Conservation (phyloP, 2,329 filamentous ascomycete genomes). For the Talaromyces amestolkiae region DNA sequence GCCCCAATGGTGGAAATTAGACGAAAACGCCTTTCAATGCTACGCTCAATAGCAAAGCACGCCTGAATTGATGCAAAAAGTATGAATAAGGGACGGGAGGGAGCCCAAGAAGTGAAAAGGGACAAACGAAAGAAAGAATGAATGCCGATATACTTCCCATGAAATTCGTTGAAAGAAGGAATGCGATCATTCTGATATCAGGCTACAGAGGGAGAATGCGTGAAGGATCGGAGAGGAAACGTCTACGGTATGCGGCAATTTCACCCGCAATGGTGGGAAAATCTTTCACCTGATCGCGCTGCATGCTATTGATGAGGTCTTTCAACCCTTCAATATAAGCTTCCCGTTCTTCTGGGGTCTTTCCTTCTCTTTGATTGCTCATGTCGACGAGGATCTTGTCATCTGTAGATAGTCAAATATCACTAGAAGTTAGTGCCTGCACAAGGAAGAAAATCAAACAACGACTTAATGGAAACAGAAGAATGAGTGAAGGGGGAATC, state of each 20-base stretch:
- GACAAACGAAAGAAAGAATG: conserved; percentile 22
- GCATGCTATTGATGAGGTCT: conserved; percentile 50
- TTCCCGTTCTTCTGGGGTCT: conserved; percentile 45
- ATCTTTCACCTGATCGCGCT: conserved; percentile 50
- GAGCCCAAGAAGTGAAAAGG: conserved; percentile 15
- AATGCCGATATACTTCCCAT: background rate
- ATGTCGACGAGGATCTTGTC: conserved; percentile 52
- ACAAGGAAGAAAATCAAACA: conserved; percentile 2
- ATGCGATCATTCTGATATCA: conserved; percentile 19
- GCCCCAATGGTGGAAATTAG: conserved; percentile 20
- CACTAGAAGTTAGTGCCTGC: conserved; percentile 15
- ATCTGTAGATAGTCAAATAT: conserved; percentile 36
- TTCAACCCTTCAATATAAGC: conserved; percentile 47
- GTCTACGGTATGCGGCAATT: conserved; percentile 52
- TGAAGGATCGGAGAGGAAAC: conserved; percentile 48
- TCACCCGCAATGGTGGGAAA: conserved; percentile 49
- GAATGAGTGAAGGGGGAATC: conserved; percentile 20
- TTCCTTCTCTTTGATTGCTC: conserved; percentile 47
- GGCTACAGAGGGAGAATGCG: conserved; percentile 47
- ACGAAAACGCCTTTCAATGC: conserved; percentile 24
- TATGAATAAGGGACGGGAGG: conserved; percentile 10
- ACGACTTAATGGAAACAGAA: background rate
- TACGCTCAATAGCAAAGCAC: conserved; percentile 22
- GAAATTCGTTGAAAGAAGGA: background rate
- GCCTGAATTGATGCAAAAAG: conserved; percentile 21